Percentiles rank a stretch among this genome's conserved stretches.
These are phyloP conservation scores for Macrotyloma uniflorum DNA, from an alignment of 306 rosid species.

Conservation along the genomic window DNA sequence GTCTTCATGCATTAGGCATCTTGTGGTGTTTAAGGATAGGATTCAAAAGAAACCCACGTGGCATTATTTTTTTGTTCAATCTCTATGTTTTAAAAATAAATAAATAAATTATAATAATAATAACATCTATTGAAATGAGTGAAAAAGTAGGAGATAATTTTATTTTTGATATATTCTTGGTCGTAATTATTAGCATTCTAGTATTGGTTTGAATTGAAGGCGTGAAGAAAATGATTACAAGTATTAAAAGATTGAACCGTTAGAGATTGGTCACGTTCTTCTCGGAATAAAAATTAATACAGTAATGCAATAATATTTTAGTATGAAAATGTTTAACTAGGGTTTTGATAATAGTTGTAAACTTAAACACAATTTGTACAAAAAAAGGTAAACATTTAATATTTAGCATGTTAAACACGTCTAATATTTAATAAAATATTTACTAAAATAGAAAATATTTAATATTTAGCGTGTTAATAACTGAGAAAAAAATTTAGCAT, in stretches of 20 bases:
- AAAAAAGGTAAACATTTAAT: not conserved
- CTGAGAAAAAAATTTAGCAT: not conserved
- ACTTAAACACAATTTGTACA: not conserved
- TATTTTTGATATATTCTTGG: not conserved
- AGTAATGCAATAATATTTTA: no score
- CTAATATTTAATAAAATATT: not conserved
- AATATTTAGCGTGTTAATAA: not conserved
- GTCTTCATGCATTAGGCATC: slow-evolving; percentile 44
- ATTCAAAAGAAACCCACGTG: not conserved
- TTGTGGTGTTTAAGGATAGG: slow-evolving; percentile 34
- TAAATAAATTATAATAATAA: not conserved
- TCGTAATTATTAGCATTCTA: slow-evolving; percentile 22
- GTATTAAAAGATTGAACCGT: not conserved
- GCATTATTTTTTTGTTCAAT: slow-evolving; percentile 5
- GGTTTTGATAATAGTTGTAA: no score
- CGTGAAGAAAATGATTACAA: not conserved
- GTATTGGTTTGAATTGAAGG: not conserved
- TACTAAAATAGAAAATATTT: no score
- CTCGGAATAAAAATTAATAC: no score
- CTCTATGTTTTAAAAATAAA: not conserved
- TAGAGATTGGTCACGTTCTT: not conserved
- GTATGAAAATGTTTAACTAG: not conserved
- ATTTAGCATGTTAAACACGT: not conserved
- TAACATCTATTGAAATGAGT: not conserved
- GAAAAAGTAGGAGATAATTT: not conserved